Evolutionary conservation across 805 yeast genomes (phyloP).

Genomic region (Pichia pseudocactophila): DNA sequence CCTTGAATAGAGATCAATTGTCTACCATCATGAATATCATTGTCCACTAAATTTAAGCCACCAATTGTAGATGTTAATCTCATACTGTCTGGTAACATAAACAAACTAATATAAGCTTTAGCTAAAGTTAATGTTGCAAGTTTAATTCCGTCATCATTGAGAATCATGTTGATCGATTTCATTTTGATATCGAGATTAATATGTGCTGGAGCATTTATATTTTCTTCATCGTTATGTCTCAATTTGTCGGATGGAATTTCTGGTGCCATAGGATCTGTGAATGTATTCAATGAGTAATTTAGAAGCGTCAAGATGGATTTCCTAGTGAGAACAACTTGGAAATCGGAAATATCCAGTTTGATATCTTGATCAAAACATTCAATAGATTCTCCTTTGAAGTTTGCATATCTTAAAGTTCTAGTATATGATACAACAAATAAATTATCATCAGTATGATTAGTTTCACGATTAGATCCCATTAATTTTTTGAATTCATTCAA

Average conservation of each 20-base stretch:
- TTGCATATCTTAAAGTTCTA: constrained; percentile 52
- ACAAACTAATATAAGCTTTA: constrained; percentile 59
- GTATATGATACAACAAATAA: constrained; percentile 53
- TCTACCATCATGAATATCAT: constrained; percentile 44
- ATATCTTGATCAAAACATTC: constrained; percentile 75
- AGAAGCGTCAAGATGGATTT: constrained; percentile 69
- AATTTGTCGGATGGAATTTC: constrained; percentile 62
- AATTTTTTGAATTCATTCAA: constrained; percentile 58
- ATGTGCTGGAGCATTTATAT: constrained; percentile 58
- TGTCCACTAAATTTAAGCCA: constrained; percentile 69
- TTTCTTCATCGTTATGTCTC: constrained; percentile 55
- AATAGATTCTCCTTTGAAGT: constrained; percentile 41
- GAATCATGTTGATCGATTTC: constrained; percentile 62
- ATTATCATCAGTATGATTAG: constrained; percentile 33
- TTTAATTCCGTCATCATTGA: constrained; percentile 77
- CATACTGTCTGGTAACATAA: constrained; percentile 68
- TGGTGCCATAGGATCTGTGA: constrained; percentile 71
- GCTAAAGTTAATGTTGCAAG: constrained; percentile 72
- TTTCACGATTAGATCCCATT: constrained; percentile 51
- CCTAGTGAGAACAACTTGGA: constrained; percentile 66
- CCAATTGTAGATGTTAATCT: constrained; percentile 68
- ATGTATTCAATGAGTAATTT: constrained; percentile 78
- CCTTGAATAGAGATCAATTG: constrained; percentile 75
- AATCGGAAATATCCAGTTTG: constrained; percentile 64
- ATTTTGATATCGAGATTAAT: constrained; percentile 60